phyloP scores from a whole-genome alignment of 2,329 filamentous ascomycete species.

The Fusarium liriodendri region DNA sequence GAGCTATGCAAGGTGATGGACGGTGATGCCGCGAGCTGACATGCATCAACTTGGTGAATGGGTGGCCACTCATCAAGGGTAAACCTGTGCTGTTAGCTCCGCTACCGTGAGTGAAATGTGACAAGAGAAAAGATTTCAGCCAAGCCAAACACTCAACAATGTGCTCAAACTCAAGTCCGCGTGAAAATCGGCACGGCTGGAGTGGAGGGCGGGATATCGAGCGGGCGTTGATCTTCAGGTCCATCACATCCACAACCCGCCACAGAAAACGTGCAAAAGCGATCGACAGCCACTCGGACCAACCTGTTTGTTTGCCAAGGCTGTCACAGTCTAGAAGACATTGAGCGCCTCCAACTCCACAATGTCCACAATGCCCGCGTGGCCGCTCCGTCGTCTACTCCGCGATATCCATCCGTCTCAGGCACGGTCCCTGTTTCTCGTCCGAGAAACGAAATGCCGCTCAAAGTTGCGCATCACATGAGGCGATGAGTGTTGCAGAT shows the following conservation, averaged over 20 bases:
- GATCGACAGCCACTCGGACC: not conserved
- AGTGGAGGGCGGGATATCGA: not conserved
- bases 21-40: conserved; percentile 12
- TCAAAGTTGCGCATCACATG: conserved; percentile 7
- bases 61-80: not conserved
- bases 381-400: not conserved
- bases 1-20: conserved; percentile 25
- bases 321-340: not conserved
- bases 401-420: not conserved
- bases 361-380: not conserved
- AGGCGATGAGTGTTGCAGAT: conserved; percentile 7
- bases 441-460: not conserved
- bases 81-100: not conserved
- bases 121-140: not conserved
- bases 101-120: conserved; percentile 18
- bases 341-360: not conserved
- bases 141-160: not conserved
- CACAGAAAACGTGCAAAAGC: conserved; percentile 12
- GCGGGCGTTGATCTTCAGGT: conserved; percentile 6
- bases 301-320: not conserved
- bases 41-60: not conserved
- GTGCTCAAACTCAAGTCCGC: not conserved
- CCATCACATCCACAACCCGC: conserved; percentile 16
- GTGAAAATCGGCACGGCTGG: not conserved
- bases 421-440: not conserved